Evolutionary conservation across 164 flowering plant genomes (phyloP).

Genomic region (Kalanchoe fedtschenkoi): DNA sequence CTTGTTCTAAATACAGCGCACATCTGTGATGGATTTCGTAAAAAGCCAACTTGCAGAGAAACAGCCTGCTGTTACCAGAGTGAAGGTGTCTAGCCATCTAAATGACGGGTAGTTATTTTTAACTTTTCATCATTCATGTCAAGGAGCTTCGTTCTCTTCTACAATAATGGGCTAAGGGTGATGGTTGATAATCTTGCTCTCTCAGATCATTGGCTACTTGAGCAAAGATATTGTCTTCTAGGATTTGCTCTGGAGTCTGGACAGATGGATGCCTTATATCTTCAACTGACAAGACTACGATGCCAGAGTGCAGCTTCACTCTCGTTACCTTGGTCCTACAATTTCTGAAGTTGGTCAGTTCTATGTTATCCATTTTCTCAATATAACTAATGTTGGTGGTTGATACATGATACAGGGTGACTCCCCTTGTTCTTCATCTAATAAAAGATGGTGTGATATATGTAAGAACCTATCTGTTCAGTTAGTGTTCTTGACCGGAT

Average conservation of each 20-base stretch:
- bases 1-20: slow-evolving; percentile 14
- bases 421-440: too few species aligned
- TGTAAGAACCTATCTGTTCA: too few species aligned
- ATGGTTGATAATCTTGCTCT: not conserved
- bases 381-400: too few species aligned
- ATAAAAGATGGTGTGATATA: too few species aligned
- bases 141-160: not conserved
- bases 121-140: not conserved
- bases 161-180: too few species aligned
- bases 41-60: slow-evolving; percentile 43
- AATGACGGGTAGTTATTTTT: not conserved
- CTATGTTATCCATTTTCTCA: not conserved
- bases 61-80: slow-evolving; percentile 13
- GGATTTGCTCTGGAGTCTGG: not conserved
- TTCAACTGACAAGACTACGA: not conserved
- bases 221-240: not conserved
- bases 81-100: not conserved
- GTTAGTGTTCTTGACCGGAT: too few species aligned
- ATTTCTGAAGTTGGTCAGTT: not conserved
- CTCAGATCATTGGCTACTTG: not conserved
- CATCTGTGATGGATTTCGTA: slow-evolving; percentile 66
- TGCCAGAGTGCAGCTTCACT: not conserved
- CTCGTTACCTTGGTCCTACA: not conserved
- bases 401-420: not conserved
- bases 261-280: not conserved